A percentile compares a stretch with the other conserved stretches of the same genome.
Evolutionary conservation across 495 filamentous ascomycete species (phyloP).

Genomic region (Trichoderma asperelloides): DNA sequence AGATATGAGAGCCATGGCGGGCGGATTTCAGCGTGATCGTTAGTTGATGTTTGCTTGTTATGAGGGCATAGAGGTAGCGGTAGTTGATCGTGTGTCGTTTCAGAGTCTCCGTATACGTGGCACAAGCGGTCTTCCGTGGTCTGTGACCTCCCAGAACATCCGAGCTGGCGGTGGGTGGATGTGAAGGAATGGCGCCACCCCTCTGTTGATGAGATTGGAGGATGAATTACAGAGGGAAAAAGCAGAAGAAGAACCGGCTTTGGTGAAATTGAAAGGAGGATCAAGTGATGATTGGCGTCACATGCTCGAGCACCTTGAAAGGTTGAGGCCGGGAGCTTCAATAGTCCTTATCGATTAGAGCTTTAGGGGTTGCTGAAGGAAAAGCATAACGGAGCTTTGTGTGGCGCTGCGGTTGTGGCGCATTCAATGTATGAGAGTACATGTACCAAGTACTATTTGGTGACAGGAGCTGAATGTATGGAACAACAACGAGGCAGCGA

Average conservation of each 20-base stretch:
- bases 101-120: constrained; percentile 1
- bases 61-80: not conserved
- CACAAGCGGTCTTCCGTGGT: not conserved
- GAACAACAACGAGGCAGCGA: too few relatives aligned
- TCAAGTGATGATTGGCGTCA: not conserved
- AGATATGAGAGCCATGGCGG: constrained; percentile 68
- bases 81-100: not conserved
- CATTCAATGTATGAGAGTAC: not conserved
- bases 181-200: not conserved
- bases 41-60: not conserved
- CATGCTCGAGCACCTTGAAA: not conserved
- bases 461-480: not conserved
- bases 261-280: not conserved
- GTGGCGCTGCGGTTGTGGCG: constrained; percentile 6
- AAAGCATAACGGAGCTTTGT: not conserved
- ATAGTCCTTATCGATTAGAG: not conserved
- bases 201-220: not conserved
- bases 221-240: not conserved
- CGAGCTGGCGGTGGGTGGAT: not conserved
- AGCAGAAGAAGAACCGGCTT: not conserved
- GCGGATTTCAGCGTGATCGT: not conserved
- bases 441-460: not conserved
- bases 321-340: not conserved
- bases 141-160: not conserved
- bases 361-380: not conserved